A percentile compares a stretch with the other conserved stretches of the same genome.
phyloP scores from a whole-genome alignment of 2,329 filamentous ascomycete species.

The Epichloe sibirici region DNA sequence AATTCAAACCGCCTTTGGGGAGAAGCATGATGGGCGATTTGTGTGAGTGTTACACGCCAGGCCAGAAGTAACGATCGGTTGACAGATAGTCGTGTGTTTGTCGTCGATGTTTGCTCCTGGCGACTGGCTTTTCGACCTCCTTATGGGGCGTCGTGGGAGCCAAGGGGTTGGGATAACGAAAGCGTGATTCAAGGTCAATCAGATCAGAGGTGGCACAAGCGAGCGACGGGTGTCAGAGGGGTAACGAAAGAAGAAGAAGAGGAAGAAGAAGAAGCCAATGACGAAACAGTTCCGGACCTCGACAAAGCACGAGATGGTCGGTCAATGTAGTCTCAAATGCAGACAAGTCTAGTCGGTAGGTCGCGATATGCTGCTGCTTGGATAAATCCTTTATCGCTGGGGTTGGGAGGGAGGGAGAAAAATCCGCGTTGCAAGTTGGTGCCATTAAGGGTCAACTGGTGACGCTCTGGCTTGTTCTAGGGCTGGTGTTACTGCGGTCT shows the following conservation, averaged over 20 bases:
- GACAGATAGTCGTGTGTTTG: neutral
- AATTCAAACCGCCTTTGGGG: constrained; percentile 78
- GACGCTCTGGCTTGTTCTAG: neutral
- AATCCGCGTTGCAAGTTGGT: neutral
- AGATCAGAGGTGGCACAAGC: constrained; percentile 1
- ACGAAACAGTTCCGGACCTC: neutral
- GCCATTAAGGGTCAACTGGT: neutral
- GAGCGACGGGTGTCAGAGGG: neutral
- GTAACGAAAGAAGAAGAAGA: neutral
- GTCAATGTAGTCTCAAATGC: neutral
- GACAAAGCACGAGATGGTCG: neutral
- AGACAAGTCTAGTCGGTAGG: neutral
- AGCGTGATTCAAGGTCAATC: neutral
- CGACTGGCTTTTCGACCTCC: constrained; percentile 4
- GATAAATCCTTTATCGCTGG: neutral
- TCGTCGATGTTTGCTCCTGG: neutral
- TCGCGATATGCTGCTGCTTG: neutral
- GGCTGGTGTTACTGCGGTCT: neutral
- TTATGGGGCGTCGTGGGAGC: constrained; percentile 9
- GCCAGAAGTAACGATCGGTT: neutral
- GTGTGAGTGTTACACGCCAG: constrained; percentile 4
- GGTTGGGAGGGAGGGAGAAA: neutral
- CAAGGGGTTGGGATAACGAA: constrained; percentile 1
- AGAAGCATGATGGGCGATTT: constrained; percentile 59
- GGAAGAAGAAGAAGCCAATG: neutral